Evolutionary conservation across 495 filamentous ascomycete genomes (phyloP), one percentile per base, ranked within the genome.

Genomic region (Lasiosphaeris hirsuta): DNA sequence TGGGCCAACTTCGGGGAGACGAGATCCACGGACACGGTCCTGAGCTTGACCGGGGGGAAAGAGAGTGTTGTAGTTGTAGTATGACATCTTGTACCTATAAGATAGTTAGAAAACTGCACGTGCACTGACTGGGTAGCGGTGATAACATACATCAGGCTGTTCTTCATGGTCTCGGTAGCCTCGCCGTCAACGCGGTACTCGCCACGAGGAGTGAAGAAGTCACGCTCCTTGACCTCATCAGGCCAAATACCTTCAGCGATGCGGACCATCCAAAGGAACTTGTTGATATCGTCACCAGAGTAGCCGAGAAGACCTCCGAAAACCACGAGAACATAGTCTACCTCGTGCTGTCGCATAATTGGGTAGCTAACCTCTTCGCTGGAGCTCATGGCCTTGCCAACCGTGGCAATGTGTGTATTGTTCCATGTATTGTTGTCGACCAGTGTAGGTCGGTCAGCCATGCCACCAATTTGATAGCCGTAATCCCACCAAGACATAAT

Each of bases 401-500:
- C 95, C 11, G 95, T 99, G 39, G 95, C 95, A 72, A 99, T 99
- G 71, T 99, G 95, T 10, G 95, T 99, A 77, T 99, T 99, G 76
- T 99, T 99, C 95, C 95, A 99, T 13, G 95, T 99, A 74, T 99
- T 99, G 78, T 99, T 99, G 77, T 99, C 95, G 15, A 99, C 95
- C 40, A 99, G 80, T 0, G 95, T 99, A 38, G 95, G 92, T 19
- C 95, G 86, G 72, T 99, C 95, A 37, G 95, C 95, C 95, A 99
- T 99, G 56, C 95, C 95, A 76, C 95, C 95, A 69, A 99, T 99
- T 75, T 99, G 95, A 76, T 99, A 99, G 50, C 95, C 95, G 63
- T 99, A 99, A 69, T 99, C 95, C 95, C 95, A 99, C 95, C 95
- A 99, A 13, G 90, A 92, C 95, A 97, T 97, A 67, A 99, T 89